Percentiles rank a stretch among this genome's conserved stretches.
These are phyloP conservation scores for Trichomonas tenax DNA, from an alignment of 208 protist genomes.

Conservation along the genomic window DNA sequence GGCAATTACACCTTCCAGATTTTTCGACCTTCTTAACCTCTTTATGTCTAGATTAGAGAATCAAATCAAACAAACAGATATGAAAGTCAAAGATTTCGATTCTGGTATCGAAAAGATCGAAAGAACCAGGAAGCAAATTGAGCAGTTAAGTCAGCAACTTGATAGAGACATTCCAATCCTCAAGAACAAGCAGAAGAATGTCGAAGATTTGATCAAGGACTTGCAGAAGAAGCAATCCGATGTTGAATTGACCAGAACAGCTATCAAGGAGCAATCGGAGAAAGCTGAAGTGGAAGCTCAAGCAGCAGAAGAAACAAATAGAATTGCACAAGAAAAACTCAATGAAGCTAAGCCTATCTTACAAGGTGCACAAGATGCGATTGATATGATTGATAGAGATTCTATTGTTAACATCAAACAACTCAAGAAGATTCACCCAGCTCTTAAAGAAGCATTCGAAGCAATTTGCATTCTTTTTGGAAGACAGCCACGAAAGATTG, in stretches of 20 bases:
- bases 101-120: neutral
- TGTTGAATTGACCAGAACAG: neutral
- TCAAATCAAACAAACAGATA: constrained; percentile 57
- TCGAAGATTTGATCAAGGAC: neutral
- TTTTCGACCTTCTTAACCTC: constrained; percentile 89
- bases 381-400: neutral
- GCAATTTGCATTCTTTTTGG: constrained; percentile 19
- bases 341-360: neutral
- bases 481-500: neutral
- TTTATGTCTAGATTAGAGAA: constrained; percentile 78
- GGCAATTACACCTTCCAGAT: constrained; percentile 94
- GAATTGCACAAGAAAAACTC: constrained; percentile 6
- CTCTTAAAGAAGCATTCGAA: neutral
- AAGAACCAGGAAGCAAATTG: neutral
- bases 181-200: neutral
- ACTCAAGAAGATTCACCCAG: neutral
- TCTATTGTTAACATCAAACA: constrained; percentile 6
- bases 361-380: neutral
- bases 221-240: neutral
- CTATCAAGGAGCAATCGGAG: neutral
- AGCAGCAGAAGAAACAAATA: neutral
- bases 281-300: neutral
- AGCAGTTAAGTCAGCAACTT: neutral
- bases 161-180: neutral
- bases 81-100: neutral